phyloP scores from a whole-genome alignment of 1,139 yeast species.

The Eremothecium sinecaudum region DNA sequence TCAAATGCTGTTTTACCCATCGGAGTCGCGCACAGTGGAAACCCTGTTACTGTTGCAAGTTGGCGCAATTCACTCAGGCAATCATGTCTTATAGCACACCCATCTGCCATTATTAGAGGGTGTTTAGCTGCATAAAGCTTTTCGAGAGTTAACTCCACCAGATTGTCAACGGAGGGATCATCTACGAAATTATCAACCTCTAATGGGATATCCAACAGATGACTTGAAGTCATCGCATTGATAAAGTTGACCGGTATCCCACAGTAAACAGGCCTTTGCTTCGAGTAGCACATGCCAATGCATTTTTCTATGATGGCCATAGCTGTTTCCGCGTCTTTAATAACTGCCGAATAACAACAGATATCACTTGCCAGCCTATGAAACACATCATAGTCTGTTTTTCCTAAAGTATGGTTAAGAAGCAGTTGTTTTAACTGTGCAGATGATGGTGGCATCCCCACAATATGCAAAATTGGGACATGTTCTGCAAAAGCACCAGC shows the following conservation, averaged over 20 bases:
- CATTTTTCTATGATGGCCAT: slow-evolving; percentile 62
- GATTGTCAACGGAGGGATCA: background rate
- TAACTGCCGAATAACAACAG: slow-evolving; percentile 49
- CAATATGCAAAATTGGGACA: slow-evolving; percentile 47
- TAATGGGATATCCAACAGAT: slow-evolving; percentile 48
- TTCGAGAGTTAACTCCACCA: slow-evolving; percentile 21
- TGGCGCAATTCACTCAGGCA: slow-evolving; percentile 47
- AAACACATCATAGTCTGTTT: slow-evolving; percentile 74
- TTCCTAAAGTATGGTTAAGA: slow-evolving; percentile 62
- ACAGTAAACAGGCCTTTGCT: slow-evolving; percentile 73
- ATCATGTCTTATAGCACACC: slow-evolving; percentile 70
- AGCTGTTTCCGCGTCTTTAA: slow-evolving; percentile 51
- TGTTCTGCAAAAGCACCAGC: slow-evolving; percentile 56
- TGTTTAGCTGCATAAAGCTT: slow-evolving; percentile 46
- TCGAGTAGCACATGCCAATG: slow-evolving; percentile 53
- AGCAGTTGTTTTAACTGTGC: slow-evolving; percentile 48
- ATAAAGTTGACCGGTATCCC: slow-evolving; percentile 76
- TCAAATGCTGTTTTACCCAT: slow-evolving; percentile 81
- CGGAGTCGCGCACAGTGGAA: slow-evolving; percentile 80
- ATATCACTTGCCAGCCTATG: slow-evolving; percentile 60
- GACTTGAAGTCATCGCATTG: slow-evolving; percentile 46
- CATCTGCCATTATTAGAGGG: slow-evolving; percentile 74
- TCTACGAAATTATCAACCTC: slow-evolving; percentile 35
- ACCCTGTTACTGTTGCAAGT: slow-evolving; percentile 58
- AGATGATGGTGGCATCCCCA: slow-evolving; percentile 49